A percentile compares a stretch with the other conserved stretches of the same genome.
Conservation (phyloP, 148 eudicot genomes). For the Cornus florida region DNA sequence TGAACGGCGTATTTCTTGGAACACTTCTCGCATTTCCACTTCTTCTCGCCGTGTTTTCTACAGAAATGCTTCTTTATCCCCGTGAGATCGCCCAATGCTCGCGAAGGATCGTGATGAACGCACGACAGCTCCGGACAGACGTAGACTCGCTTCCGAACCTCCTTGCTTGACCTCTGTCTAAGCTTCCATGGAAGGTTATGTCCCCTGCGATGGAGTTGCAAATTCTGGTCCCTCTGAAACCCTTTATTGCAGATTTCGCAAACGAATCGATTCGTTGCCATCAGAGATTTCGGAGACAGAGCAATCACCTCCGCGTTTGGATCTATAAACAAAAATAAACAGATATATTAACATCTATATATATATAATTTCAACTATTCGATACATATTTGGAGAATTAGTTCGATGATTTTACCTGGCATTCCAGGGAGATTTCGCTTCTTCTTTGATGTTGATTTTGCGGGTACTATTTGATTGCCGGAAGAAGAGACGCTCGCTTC, state of each 20-base stretch:
- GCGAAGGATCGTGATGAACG: constrained; percentile 75
- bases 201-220: constrained; percentile 84
- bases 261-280: constrained; percentile 80
- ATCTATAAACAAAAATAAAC: constrained; percentile 37
- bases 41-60: constrained; percentile 86
- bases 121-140: constrained; percentile 77
- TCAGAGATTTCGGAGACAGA: constrained; percentile 67
- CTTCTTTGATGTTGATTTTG: constrained; percentile 43
- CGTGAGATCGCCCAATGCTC: constrained; percentile 85
- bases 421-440: constrained; percentile 90
- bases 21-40: constrained; percentile 86
- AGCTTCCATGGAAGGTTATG: constrained; percentile 94
- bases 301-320: constrained; percentile 91
- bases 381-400: neutral
- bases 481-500: constrained; percentile 70
- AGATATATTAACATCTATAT: neutral
- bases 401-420: constrained; percentile 57
- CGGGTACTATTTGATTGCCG: constrained; percentile 46
- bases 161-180: constrained; percentile 69
- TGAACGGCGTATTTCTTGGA: constrained; percentile 94
- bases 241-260: constrained; percentile 90
- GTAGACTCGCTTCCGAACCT: constrained; percentile 68
- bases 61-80: constrained; percentile 88
- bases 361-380: too few species aligned
- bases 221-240: constrained; percentile 82